Evolutionary conservation across 331 rosid species (phyloP), one percentile per base, ranked within the genome.

Genomic region (Phaseolus coccineus): DNA sequence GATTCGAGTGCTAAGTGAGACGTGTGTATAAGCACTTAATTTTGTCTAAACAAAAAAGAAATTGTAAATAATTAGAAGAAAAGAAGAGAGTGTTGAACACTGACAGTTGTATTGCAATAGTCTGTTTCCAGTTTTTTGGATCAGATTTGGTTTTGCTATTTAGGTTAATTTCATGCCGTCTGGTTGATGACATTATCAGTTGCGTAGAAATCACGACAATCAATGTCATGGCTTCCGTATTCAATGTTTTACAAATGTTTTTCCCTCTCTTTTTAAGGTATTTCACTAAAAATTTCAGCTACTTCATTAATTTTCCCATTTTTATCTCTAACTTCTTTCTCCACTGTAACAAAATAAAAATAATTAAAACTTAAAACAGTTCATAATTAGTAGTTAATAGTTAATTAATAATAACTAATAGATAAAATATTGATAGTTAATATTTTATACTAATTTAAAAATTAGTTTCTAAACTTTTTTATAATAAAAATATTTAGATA

Each of bases 1-100:
- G 24, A 46, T 14, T 57, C 8, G 7, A 4, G 59, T 47, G 74
- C 42, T 13, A 28, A 69, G 74, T 69, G 73, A 44, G 56, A 14
- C 24, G 46, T 68, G 74, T 69, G 58, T 69, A 69, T 3, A 6
- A 24, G 57, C 74, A 69, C 74, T 69, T 39, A 69, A 7, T 47
- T 69, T 69, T 69, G 74, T 67, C 72, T 10, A 4, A 42, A 11
- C 11, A 10, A 10, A n/a, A 30, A 16, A 7, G 16, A 16, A 25
- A 42, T 1, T 9, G 33, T 40, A 40, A 40, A 66, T 40, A 66
- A 40, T 66, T 42, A 39, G 25, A 39, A 65, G 31, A 10, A 65
- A 48, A 11, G 46, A 40, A 67, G 28, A 16, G 0, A 64, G 0
- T 10, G 16, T 40, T 40, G 19, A 40, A 67, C 53, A 22, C 12